These are phyloP conservation scores for Mallotus repandus DNA, from an alignment of 441 rosid genomes.

Conservation along the genomic window DNA sequence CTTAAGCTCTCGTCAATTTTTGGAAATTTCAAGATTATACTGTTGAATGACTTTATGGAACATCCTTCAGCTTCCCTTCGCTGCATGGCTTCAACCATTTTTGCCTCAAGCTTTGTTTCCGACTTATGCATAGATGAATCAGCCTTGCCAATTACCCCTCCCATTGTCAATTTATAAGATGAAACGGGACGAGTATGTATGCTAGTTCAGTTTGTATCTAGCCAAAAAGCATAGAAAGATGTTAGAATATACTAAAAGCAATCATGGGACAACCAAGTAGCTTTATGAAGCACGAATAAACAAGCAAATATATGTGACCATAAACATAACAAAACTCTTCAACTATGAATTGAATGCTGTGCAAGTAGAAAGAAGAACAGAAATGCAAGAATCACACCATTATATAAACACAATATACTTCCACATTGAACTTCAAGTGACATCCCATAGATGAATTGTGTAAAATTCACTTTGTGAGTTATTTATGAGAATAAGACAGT, in stretches of 20 bases:
- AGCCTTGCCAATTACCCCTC: constrained; percentile 50
- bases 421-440: background rate
- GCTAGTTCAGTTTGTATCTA: constrained; percentile 17
- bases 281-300: background rate
- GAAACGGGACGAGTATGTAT: constrained; percentile 13
- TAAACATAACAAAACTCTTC: background rate
- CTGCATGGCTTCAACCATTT: constrained; percentile 77
- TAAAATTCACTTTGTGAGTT: too few relatives aligned
- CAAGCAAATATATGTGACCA: background rate
- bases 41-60: constrained; percentile 72
- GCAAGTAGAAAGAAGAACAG: background rate
- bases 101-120: constrained; percentile 80
- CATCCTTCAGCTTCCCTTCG: constrained; percentile 65
- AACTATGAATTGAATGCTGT: background rate
- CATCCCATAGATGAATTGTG: too few relatives aligned
- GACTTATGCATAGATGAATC: constrained; percentile 42
- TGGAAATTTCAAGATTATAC: constrained; percentile 84
- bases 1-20: constrained; percentile 79
- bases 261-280: background rate
- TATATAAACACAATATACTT: background rate
- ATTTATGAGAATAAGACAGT: too few relatives aligned
- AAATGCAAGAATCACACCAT: background rate
- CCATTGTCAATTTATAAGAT: constrained; percentile 44
- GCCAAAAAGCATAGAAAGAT: constrained; percentile 5
- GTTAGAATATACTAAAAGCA: constrained; percentile 3